Evolutionary conservation across 2,329 filamentous ascomycete species (phyloP), one percentile per base, ranked within the genome.

Genomic region (Phyllosticta citrichinensis): DNA sequence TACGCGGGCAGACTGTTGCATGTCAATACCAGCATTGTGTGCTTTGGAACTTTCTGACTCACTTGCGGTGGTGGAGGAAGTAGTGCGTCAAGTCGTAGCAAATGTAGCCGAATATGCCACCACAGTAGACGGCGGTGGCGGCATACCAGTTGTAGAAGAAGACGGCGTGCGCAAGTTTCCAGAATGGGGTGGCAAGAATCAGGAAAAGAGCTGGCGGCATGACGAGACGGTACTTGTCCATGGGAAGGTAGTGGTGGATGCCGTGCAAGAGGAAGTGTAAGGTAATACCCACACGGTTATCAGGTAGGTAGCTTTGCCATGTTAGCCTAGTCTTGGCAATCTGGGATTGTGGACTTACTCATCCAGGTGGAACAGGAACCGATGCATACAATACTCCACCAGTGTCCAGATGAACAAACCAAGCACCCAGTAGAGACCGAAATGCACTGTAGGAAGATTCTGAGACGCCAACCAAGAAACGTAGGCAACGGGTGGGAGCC

Each of bases 41-140:
- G 52, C 22, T 22, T 22, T 22, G 17, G 24, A 24, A 54, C 6
- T 17, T 11, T 12, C 35, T 17, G 35, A 80, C 82, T 74, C 73
- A 86, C 82, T 91, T 95, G 77, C 88, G 85, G 78, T 99, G 94
- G 75, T 99, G 94, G 50, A 99, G 83, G 82, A 99, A 99, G 81
- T 97, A 99, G 75, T 99, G 94, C 1, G 94, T 99, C 79, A 97
- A 71, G 74, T 99, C 94, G 77, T 99, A 99, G 80, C 88, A 91
- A 64, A 97, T 83, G 73, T 99, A 99, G 62, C 94, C 94, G 68
- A 96, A 96, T 65, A 99, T 86, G 64, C 92, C 94, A 56, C 94
- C 94, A 69, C 87, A 93, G 79, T 83, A 99, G 3, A 91, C 87
- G 22, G 86, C 84, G 0, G 86, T 83, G 5, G 86, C 94, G 10